Conservation (phyloP, 768 basidiomycete genomes). For the Suillus discolor region DNA sequence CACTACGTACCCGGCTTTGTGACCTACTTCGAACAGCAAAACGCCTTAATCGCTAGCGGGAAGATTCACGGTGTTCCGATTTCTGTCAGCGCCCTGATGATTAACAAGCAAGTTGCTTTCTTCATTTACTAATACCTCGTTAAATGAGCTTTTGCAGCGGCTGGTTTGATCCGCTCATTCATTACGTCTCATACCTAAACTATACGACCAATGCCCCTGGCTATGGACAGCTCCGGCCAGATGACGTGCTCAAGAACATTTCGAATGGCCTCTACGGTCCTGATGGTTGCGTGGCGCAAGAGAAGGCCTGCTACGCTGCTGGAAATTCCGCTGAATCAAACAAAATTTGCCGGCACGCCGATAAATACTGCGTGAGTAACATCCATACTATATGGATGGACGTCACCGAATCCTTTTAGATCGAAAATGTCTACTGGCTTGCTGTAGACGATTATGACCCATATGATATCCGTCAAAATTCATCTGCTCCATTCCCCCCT, state of each 20-base stretch:
- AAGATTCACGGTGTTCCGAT: conserved; percentile 51
- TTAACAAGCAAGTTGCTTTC: conserved; percentile 51
- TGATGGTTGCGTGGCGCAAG: conserved; percentile 57
- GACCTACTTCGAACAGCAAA: conserved; percentile 66
- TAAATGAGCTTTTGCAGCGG: conserved; percentile 40
- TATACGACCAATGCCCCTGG: conserved; percentile 67
- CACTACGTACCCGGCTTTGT: conserved; percentile 70
- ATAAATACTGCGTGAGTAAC: conserved; percentile 57
- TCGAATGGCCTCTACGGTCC: conserved; percentile 49
- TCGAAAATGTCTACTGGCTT: conserved; percentile 48
- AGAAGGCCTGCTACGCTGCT: conserved; percentile 58
- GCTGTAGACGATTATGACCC: conserved; percentile 55
- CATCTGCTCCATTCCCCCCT: conserved; percentile 55
- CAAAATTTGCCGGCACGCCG: conserved; percentile 50
- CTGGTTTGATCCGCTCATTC: conserved; percentile 67
- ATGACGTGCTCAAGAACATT: conserved; percentile 46
- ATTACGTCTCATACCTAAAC: conserved; percentile 59
- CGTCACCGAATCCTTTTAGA: conserved; percentile 29
- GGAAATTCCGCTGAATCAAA: conserved; percentile 49
- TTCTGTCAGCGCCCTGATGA: conserved; percentile 61
- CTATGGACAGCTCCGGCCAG: conserved; percentile 61
- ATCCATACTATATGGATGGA: neutral
- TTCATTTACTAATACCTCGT: neutral
- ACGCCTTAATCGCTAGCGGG: conserved; percentile 48
- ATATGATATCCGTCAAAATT: conserved; percentile 60